A percentile compares a stretch with the other conserved stretches of the same genome.
Conservation (phyloP, 805 yeast species). For the Ogataea naganishii region DNA sequence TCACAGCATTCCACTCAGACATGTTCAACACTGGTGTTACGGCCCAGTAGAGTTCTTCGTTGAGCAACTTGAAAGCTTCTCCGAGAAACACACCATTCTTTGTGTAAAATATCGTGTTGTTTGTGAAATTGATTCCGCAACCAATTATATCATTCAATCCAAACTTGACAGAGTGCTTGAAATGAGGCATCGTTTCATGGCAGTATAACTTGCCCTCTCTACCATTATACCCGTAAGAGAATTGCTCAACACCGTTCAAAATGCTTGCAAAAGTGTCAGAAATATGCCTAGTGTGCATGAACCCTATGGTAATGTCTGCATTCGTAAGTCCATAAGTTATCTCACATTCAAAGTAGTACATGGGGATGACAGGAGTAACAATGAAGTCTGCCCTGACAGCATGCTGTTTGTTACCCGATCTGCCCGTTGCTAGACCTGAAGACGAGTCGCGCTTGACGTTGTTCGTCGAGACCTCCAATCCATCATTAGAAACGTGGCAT, state of each 20-base stretch:
- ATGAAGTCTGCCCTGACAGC: slow-evolving; percentile 24
- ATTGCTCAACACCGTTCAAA: slow-evolving; percentile 38
- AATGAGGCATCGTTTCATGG: slow-evolving; percentile 25
- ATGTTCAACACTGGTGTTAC: slow-evolving; percentile 45
- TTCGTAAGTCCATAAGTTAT: slow-evolving; percentile 27
- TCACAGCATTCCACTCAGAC: slow-evolving; percentile 30
- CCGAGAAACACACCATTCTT: slow-evolving; percentile 69
- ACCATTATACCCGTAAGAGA: slow-evolving; percentile 47
- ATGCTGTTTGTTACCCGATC: slow-evolving; percentile 7
- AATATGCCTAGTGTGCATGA: slow-evolving; percentile 24
- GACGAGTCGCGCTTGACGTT: slow-evolving; percentile 4
- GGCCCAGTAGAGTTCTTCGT: slow-evolving; percentile 16
- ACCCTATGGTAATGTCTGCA: slow-evolving; percentile 37
- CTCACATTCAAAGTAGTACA: slow-evolving; percentile 44
- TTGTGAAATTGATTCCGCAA: slow-evolving; percentile 69
- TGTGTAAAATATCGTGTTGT: slow-evolving; percentile 61
- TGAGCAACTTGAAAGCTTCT: slow-evolving; percentile 40
- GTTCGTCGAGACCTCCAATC: slow-evolving; percentile 16
- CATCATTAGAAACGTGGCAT: slow-evolving; percentile 13
- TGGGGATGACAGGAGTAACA: slow-evolving; percentile 31
- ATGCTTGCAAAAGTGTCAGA: slow-evolving; percentile 19
- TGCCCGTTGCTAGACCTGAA: slow-evolving; percentile 1
- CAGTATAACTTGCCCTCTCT: slow-evolving; percentile 36
- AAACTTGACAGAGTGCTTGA: slow-evolving; percentile 34
- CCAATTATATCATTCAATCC: slow-evolving; percentile 65